These are phyloP conservation scores for Fusarium compactum DNA, from an alignment of 2,329 filamentous ascomycete genomes.

Conservation along the genomic window DNA sequence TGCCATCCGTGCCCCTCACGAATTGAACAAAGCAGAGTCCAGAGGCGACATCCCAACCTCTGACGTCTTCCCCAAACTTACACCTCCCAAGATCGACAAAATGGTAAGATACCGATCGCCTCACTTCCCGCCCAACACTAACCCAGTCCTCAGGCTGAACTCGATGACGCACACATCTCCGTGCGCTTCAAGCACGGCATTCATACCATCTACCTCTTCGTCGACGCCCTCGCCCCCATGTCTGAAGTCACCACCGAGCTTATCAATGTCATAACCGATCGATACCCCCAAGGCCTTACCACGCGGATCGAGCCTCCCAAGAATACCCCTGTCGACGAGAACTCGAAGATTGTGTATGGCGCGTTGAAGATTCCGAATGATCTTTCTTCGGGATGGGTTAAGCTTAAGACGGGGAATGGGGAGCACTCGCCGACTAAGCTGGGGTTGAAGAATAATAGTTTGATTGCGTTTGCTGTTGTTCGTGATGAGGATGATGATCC, in stretches of 20 bases:
- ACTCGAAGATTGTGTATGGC: slow-evolving; percentile 61
- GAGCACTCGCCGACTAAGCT: slow-evolving; percentile 57
- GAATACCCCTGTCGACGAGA: slow-evolving; percentile 55
- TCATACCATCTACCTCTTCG: slow-evolving; percentile 76
- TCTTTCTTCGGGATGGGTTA: slow-evolving; percentile 62
- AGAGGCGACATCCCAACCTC: slow-evolving; percentile 1
- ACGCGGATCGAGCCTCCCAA: slow-evolving; percentile 50
- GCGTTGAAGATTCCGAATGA: slow-evolving; percentile 60
- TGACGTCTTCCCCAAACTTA: slow-evolving; percentile 13
- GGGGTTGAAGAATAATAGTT: slow-evolving; percentile 60
- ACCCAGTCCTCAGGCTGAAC: slow-evolving; percentile 39
- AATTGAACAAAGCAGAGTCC: slow-evolving; percentile 3
- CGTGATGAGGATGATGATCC: slow-evolving; percentile 55
- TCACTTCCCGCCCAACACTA: neutral
- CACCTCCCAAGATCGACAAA: slow-evolving; percentile 23
- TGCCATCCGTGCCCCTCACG: slow-evolving; percentile 12
- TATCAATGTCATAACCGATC: slow-evolving; percentile 66
- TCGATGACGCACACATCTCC: slow-evolving; percentile 68
- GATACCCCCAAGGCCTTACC: slow-evolving; percentile 66
- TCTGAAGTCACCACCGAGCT: slow-evolving; percentile 68
- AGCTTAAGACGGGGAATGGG: slow-evolving; percentile 54
- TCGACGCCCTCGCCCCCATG: slow-evolving; percentile 69
- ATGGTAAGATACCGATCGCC: slow-evolving; percentile 19
- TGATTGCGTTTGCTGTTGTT: slow-evolving; percentile 64
- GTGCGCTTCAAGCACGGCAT: slow-evolving; percentile 79